Conservation (phyloP, 768 basidiomycete genomes). For the Phylloporus sp. region DNA sequence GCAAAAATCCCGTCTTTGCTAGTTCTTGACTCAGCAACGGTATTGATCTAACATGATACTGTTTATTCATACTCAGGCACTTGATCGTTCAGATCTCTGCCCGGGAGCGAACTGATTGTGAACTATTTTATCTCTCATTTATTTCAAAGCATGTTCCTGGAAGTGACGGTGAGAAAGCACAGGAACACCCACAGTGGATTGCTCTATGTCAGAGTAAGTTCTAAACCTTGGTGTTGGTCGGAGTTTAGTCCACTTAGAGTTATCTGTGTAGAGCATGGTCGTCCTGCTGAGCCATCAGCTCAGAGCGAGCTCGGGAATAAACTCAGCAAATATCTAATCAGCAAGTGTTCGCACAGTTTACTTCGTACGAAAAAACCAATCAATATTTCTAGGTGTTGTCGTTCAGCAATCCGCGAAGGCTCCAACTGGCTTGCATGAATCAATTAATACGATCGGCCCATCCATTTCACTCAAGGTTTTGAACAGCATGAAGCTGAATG, state of each 20-base stretch:
- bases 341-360: constrained; percentile 34
- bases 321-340: constrained; percentile 57
- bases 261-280: constrained; percentile 51
- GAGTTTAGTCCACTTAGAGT: neutral
- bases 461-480: constrained; percentile 48
- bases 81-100: constrained; percentile 49
- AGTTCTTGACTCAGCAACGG: constrained; percentile 60
- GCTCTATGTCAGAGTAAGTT: constrained; percentile 56
- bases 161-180: constrained; percentile 38
- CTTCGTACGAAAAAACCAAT: constrained; percentile 2
- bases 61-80: constrained; percentile 9
- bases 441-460: constrained; percentile 17
- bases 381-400: constrained; percentile 27
- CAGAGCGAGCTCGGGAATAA: constrained; percentile 40
- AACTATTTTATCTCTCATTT: constrained; percentile 76
- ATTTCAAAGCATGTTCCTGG: constrained; percentile 46
- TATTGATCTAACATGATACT: constrained; percentile 32
- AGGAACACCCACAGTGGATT: constrained; percentile 62
- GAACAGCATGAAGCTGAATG: constrained; percentile 62
- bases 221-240: neutral
- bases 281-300: constrained; percentile 36
- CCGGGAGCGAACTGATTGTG: constrained; percentile 74
- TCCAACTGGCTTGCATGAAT: constrained; percentile 19
- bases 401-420: constrained; percentile 22
- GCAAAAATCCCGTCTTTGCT: constrained; percentile 64